phyloP scores from a whole-genome alignment of 2,329 filamentous ascomycete species.

The Pestalotiopsis sp. region DNA sequence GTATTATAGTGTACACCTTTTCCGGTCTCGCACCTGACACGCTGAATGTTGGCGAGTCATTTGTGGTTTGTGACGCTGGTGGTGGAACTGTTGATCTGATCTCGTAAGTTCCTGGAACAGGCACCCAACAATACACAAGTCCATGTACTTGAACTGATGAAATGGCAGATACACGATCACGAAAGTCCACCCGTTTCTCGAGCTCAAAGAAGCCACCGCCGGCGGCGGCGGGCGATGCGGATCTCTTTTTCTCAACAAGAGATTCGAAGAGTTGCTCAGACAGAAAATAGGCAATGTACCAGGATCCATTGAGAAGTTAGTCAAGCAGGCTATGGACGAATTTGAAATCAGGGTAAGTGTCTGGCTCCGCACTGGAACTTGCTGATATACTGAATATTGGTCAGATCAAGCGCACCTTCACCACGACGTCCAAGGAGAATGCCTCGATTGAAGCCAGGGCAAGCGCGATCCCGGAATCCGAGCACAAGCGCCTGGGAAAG shows the following conservation, averaged over 20 bases:
- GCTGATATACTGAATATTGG: too few species aligned
- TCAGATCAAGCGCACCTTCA: too few species aligned
- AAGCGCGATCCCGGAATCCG: not conserved
- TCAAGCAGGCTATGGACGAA: conserved; percentile 41
- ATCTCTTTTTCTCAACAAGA: conserved; percentile 50
- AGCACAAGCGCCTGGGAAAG: conserved; percentile 30
- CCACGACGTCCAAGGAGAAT: too few species aligned
- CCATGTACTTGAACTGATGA: not conserved
- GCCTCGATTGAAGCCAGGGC: too few species aligned
- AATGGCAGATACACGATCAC: conserved; percentile 44
- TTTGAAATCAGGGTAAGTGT: conserved; percentile 40
- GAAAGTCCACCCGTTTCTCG: conserved; percentile 43
- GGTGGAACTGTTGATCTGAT: conserved; percentile 49
- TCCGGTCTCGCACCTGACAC: conserved; percentile 41
- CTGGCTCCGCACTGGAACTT: too few species aligned
- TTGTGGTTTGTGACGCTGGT: conserved; percentile 57
- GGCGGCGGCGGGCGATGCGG: conserved; percentile 54
- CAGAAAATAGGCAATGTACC: conserved; percentile 44
- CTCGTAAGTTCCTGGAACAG: conserved; percentile 25
- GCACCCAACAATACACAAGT: too few species aligned
- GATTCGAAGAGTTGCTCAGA: conserved; percentile 48
- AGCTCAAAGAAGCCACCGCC: conserved; percentile 52
- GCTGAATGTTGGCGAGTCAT: conserved; percentile 46
- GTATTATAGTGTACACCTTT: not conserved
- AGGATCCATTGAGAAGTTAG: conserved; percentile 43